phyloP scores from a whole-genome alignment of 208 protist genomes.

The Leishmania arabica region DNA sequence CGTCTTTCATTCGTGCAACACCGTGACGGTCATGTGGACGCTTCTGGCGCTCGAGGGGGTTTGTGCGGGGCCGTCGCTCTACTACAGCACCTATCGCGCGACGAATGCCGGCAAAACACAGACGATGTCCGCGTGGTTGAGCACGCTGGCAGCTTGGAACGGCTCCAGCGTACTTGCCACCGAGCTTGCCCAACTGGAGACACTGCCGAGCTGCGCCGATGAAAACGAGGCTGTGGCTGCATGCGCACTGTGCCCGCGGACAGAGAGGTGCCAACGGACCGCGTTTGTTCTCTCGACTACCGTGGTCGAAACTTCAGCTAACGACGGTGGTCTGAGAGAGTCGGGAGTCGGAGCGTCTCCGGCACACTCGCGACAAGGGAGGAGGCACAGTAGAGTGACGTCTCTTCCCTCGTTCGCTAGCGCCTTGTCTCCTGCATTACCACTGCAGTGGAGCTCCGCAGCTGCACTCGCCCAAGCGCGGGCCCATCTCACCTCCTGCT shows the following conservation, averaged over 20 bases:
- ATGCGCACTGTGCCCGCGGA: background rate
- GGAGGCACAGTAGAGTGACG: background rate
- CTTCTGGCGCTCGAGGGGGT: conserved; percentile 51
- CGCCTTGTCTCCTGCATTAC: background rate
- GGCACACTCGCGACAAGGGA: background rate
- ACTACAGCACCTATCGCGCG: conserved; percentile 19
- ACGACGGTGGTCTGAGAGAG: background rate
- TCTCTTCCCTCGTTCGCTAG: conserved; percentile 10
- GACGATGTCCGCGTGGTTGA: conserved; percentile 14
- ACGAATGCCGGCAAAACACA: conserved; percentile 21
- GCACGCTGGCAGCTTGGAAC: background rate
- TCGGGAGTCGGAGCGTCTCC: background rate
- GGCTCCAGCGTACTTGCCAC: background rate
- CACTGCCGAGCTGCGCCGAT: background rate
- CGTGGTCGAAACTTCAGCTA: background rate
- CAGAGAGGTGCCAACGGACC: conserved; percentile 10
- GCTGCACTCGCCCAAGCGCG: background rate
- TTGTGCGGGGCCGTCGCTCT: conserved; percentile 8
- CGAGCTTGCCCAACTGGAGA: background rate
- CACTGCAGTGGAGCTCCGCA: background rate
- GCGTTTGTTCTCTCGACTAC: background rate
- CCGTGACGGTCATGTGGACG: conserved; percentile 49
- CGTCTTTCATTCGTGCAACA: conserved; percentile 55
- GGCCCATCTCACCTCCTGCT: background rate
- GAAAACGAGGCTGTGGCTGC: background rate